Base-by-base conservation (phyloP, 192 early-diverging fungal species). In the Rhizophlyctis rosea region DNA sequence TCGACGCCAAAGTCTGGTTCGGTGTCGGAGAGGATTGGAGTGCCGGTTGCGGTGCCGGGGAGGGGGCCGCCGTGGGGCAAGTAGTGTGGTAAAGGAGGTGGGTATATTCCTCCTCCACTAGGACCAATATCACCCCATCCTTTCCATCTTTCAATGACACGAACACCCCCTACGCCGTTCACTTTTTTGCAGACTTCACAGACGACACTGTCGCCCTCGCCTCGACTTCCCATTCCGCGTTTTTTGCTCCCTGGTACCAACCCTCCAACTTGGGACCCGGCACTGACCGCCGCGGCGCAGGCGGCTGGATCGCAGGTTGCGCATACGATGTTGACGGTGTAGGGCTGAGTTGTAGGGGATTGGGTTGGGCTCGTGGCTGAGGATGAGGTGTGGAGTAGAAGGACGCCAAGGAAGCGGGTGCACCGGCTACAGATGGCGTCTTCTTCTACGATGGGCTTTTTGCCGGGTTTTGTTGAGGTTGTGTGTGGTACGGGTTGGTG, bases 1-100 rank as follows among this genome's bases (percentile, higher is more conserved):
- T 78, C 76, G 29, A 70, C 70, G 34, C 36, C 51, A 44, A 76
- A 76, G n/a, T 70, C 69, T 23, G 69, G 52, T 24, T 62, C 61
- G 7, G 32, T 50, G 18, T 51, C 61, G n/a, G n/a, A n/a, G n/a
- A n/a, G n/a, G n/a, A n/a, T n/a, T n/a, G n/a, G n/a, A n/a, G n/a
- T n/a, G n/a, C n/a, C n/a, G n/a, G n/a, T n/a, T n/a, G n/a, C n/a
- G n/a, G n/a, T n/a, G n/a, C n/a, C n/a, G n/a, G n/a, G n/a, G n/a
- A n/a, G n/a, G n/a, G n/a, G n/a, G n/a, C n/a, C n/a, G n/a, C n/a
- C n/a, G n/a, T n/a, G n/a, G n/a, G n/a, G n/a, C n/a, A n/a, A n/a
- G n/a, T n/a, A n/a, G n/a, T n/a, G n/a, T n/a, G n/a, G n/a, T n/a
- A n/a, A n/a, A n/a, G n/a, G n/a, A n/a, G n/a, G n/a, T n/a, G n/a